Evolutionary conservation across 164 flowering plant genomes (phyloP), one percentile per base, ranked within the genome.

Genomic region (Umbellularia californica): DNA sequence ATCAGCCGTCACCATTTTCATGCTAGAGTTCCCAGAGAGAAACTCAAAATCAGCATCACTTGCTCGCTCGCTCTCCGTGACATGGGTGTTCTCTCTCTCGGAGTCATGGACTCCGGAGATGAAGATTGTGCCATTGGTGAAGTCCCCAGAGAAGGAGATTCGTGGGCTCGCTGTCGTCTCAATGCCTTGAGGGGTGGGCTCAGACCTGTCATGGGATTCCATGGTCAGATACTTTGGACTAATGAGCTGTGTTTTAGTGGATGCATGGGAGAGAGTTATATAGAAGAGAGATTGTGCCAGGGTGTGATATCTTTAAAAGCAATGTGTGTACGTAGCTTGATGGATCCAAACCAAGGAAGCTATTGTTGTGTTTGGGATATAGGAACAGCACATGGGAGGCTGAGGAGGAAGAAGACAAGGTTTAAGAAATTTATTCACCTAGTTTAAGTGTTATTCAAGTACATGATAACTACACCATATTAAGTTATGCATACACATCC

Each of bases 81-180:
- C 71, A 58, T 9, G 85, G n/a, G 60, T 20, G 12, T 2, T 55
- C 20, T 20, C 20, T 20, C 60, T 55, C 65, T 14, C 75, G 74
- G 65, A 90, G 90, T 60, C 66, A 81, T 41, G n/a, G 69, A 2
- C 69, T 63, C 60, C 75, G 78, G 90, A 83, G 67, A 92, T 87
- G 91, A 89, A 88, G 80, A 81, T 73, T 35, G 74, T 76, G 2
- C 87, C 92, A 23, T 88, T 89, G 3, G 86, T 84, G 75, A 90
- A 87, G 60, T 93, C 95, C 0, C 86, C 76, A 0, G 97, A 90
- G 86, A 92, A 92, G 12, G 97, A 93, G 55, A 90, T 90, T 41
- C 98, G 81, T 0, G 97, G 95, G 74, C 90, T 85, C n/a, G 88
- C 69, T 41, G 69, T 72, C 65, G 85, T 33, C 67, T 64, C 67